Conservation (phyloP, 805 yeast genomes). For the Hanseniaspora vineae region DNA sequence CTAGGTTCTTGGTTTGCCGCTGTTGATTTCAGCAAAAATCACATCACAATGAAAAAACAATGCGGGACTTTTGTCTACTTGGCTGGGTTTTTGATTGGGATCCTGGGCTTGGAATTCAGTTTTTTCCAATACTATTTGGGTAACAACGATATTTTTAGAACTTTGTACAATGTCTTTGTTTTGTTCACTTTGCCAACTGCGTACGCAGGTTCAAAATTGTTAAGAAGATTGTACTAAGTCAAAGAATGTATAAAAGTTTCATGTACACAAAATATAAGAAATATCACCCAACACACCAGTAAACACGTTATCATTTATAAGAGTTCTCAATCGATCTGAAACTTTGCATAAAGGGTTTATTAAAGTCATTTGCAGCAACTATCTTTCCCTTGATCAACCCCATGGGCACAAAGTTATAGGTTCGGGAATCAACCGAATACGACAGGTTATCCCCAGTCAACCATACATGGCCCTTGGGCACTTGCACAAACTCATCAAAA, state of each 20-base stretch:
- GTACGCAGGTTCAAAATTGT: slow-evolving; percentile 52
- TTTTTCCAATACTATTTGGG: slow-evolving; percentile 22
- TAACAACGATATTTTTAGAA: slow-evolving; percentile 22
- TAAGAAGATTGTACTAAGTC: slow-evolving; percentile 29
- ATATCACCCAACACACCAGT: not conserved
- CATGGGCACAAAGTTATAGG: slow-evolving; percentile 82
- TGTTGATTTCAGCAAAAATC: slow-evolving; percentile 8
- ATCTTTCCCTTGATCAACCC: slow-evolving; percentile 81
- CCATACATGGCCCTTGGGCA: slow-evolving; percentile 96
- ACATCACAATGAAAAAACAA: slow-evolving; percentile 16
- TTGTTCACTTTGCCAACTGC: slow-evolving; percentile 42
- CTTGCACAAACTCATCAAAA: slow-evolving; percentile 41
- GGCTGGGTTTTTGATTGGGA: slow-evolving; percentile 14
- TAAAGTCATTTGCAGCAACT: slow-evolving; percentile 51
- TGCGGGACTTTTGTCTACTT: slow-evolving; percentile 14
- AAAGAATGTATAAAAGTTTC: slow-evolving; percentile 1
- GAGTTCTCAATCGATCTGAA: slow-evolving; percentile 42
- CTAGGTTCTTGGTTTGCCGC: slow-evolving; percentile 26
- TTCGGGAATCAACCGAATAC: slow-evolving; percentile 78
- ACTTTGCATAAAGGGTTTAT: slow-evolving; percentile 27
- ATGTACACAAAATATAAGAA: slow-evolving; percentile 1
- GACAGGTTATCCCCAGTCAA: slow-evolving; percentile 89
- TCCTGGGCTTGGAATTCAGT: slow-evolving; percentile 19
- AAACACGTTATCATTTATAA: slow-evolving; percentile 26
- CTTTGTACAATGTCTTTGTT: slow-evolving; percentile 12